phyloP scores from a whole-genome alignment of 257 asterid species.

The Linderniella brevidens region DNA sequence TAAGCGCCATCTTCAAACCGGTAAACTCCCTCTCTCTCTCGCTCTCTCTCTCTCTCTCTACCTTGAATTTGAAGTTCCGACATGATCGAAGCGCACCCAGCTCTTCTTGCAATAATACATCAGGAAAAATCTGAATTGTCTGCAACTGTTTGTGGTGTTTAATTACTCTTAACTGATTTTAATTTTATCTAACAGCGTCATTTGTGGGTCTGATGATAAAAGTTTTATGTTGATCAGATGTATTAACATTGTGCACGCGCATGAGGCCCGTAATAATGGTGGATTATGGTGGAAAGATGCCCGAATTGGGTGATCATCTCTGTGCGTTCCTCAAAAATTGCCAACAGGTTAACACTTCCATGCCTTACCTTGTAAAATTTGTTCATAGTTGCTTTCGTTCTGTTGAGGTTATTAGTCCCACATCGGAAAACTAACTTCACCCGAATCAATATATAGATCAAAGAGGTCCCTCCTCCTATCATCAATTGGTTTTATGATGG shows the following conservation, averaged over 20 bases:
- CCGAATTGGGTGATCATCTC: constrained; percentile 63
- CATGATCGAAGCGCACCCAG: not conserved
- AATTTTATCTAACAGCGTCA: not conserved
- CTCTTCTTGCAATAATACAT: too few species aligned
- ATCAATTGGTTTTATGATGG: too few species aligned
- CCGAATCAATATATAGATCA: too few species aligned
- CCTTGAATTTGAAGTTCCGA: not conserved
- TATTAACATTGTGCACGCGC: constrained; percentile 57
- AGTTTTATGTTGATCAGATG: constrained; percentile 24
- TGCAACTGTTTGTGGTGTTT: constrained; percentile 5
- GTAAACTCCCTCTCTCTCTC: constrained; percentile 15
- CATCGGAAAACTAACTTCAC: too few species aligned
- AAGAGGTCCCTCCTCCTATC: too few species aligned
- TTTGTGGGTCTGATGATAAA: constrained; percentile 6
- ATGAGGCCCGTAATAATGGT: constrained; percentile 87
- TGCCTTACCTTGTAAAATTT: not conserved
- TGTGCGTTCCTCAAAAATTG: constrained; percentile 45
- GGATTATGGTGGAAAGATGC: constrained; percentile 95
- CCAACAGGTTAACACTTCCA: constrained; percentile 25
- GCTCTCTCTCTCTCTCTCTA: too few species aligned
- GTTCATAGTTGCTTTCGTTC: not conserved
- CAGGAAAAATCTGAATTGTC: too few species aligned
- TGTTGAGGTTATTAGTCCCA: too few species aligned
- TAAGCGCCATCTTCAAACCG: constrained; percentile 33
- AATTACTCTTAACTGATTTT: too few species aligned